Evolutionary conservation across 257 asterid genomes (phyloP).

Genomic region (Scutellaria galericulata): DNA sequence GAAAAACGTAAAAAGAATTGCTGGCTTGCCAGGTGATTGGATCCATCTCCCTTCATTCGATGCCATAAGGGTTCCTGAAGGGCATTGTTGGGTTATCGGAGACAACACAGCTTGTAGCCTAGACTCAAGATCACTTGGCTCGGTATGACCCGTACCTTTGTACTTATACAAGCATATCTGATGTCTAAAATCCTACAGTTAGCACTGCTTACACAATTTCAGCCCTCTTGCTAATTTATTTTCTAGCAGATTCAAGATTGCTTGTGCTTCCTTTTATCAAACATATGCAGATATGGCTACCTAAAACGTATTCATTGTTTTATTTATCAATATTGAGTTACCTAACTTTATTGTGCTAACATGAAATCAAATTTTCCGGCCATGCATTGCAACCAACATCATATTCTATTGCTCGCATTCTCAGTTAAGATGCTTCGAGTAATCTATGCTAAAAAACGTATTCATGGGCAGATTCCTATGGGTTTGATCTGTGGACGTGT

Average conservation of each 20-base stretch:
- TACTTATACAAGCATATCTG: slow-evolving; percentile 2
- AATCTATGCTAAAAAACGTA: neutral
- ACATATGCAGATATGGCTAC: too few relatives aligned
- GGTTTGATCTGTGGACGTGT: slow-evolving; percentile 89
- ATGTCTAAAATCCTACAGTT: neutral
- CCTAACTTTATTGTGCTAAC: neutral
- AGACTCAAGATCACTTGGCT: slow-evolving; percentile 84
- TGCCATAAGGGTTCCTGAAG: slow-evolving; percentile 69
- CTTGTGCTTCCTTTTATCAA: slow-evolving; percentile 14
- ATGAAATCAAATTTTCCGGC: neutral
- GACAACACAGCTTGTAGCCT: slow-evolving; percentile 76
- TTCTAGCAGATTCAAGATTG: slow-evolving; percentile 13
- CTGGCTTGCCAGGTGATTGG: slow-evolving; percentile 89
- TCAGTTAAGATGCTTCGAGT: neutral
- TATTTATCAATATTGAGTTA: neutral
- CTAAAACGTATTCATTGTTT: neutral
- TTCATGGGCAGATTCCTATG: slow-evolving; percentile 69
- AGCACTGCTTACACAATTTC: slow-evolving; percentile 1
- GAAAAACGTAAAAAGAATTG: slow-evolving; percentile 75
- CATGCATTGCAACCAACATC: neutral
- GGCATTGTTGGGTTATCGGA: slow-evolving; percentile 97
- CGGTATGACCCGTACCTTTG: slow-evolving; percentile 50
- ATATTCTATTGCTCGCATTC: neutral
- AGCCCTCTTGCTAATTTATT: slow-evolving; percentile 10
- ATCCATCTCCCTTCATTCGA: slow-evolving; percentile 56